Evolutionary conservation across 2,329 filamentous ascomycete species (phyloP), one percentile per base, ranked within the genome.

Genomic region (Aspergillus sp.): DNA sequence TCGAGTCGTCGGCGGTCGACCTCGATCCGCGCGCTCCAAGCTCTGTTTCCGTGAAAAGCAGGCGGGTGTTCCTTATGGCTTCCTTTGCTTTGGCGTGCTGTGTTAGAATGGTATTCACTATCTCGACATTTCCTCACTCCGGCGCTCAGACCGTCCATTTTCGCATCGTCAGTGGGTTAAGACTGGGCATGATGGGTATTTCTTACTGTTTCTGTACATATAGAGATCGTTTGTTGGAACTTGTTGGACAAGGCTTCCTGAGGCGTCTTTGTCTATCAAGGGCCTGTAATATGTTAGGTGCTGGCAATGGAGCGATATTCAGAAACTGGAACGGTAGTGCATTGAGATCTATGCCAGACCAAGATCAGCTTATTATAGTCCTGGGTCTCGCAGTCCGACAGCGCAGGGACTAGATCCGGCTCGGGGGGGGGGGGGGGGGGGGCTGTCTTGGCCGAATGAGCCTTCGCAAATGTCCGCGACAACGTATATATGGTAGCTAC

Each of bases 91-190:
- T 44, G 39, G 48, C 44, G 41, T 46, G 41, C 48, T 60, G 53
- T 58, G 58, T 61, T 57, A 60, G 52, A 60, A 58, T 49, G 42
- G 47, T 48, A 53, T 49, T 43, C 39, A 34, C 39, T 40, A 27
- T 44, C 43, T 36, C 31, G 37, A 43, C 44, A 49, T 56, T 49
- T 62, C 60, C 55, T 61, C 58, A 58, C 60, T 63, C 60, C 51
- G 60, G 60, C 60, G 60, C 57, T 58, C 47, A 48, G 51, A 57
- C 52, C 50, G 57, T 60, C 47, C 42, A 42, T 49, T 46, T 51
- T 56, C 48, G 58, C 58, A 62, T 62, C 56, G 45, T 55, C 52
- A 50, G 52, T 58, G 51, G 50, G 49, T 53, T 55, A 45, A 55
- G 52, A 53, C 52, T 45, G 55, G 52, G 55, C 58, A 52, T 52